A percentile compares a stretch with the other conserved stretches of the same genome.
phyloP scores from a whole-genome alignment of 2,329 filamentous ascomycete species.

The Monilinia fructicola region DNA sequence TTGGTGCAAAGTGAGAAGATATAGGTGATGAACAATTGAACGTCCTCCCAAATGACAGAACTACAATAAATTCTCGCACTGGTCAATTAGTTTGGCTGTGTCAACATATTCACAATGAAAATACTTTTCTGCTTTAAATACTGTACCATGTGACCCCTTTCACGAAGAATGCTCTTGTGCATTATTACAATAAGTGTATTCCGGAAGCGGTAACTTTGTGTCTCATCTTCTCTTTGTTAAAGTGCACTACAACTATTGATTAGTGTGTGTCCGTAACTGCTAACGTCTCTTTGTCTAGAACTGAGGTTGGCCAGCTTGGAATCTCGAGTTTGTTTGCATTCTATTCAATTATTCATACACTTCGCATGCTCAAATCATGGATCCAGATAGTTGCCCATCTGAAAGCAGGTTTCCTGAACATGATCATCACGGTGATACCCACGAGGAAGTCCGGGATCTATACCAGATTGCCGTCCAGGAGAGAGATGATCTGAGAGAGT shows the following conservation, averaged over 20 bases:
- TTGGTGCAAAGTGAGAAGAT: background rate
- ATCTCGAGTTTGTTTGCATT: background rate
- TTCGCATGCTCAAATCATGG: constrained; percentile 1
- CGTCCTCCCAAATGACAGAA: background rate
- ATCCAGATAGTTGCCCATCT: background rate
- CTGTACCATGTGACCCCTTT: background rate
- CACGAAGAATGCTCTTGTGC: background rate
- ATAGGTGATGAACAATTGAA: background rate
- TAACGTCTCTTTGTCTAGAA: background rate
- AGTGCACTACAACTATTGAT: background rate
- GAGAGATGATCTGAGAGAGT: constrained; percentile 12
- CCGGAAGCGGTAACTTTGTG: constrained; percentile 8
- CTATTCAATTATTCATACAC: background rate
- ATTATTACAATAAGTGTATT: background rate
- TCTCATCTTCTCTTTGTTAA: constrained; percentile 3
- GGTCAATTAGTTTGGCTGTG: background rate
- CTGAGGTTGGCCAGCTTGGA: background rate
- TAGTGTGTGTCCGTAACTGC: background rate
- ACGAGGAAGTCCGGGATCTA: background rate
- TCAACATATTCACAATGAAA: background rate
- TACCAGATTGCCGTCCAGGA: constrained; percentile 1
- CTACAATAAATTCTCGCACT: background rate
- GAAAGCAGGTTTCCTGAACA: background rate
- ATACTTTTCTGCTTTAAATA: background rate
- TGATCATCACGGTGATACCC: background rate